Percentiles rank a stretch among this genome's conserved stretches.
These are phyloP conservation scores for Pichia cabralensis DNA, from an alignment of 805 yeast genomes.

Conservation along the genomic window DNA sequence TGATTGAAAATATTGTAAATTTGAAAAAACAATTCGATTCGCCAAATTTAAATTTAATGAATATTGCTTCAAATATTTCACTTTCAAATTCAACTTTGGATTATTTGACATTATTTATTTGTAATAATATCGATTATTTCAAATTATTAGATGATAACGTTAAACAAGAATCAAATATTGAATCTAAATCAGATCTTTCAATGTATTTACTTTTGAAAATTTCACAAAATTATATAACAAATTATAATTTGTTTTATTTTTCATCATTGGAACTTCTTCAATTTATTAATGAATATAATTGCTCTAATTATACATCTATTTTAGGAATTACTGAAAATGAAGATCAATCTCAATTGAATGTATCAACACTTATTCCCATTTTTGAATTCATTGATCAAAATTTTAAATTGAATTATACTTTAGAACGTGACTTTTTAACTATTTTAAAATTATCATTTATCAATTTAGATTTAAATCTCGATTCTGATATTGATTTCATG, in stretches of 20 bases:
- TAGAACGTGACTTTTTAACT: constrained; percentile 16
- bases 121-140: neutral
- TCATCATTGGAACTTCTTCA: constrained; percentile 1
- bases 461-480: constrained; percentile 14
- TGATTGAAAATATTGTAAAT: neutral
- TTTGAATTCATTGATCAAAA: constrained; percentile 27
- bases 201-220: constrained; percentile 5
- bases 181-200: constrained; percentile 5
- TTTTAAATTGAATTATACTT: constrained; percentile 15
- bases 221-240: constrained; percentile 1
- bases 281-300: constrained; percentile 5
- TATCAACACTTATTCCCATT: constrained; percentile 16
- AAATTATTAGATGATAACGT: constrained; percentile 1
- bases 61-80: neutral
- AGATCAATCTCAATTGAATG: constrained; percentile 9
- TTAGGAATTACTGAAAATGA: constrained; percentile 15
- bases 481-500: constrained; percentile 14
- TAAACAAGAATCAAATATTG: neutral
- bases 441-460: constrained; percentile 14
- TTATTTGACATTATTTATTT: constrained; percentile 1
- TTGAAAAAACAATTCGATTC: neutral
- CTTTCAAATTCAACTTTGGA: neutral
- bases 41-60: no score
- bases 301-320: constrained; percentile 5
- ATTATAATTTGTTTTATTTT: constrained; percentile 5